Percentiles rank a stretch among this genome's conserved stretches.
Conservation (phyloP, 179 eudicot species). For the Actinidia polygama region DNA sequence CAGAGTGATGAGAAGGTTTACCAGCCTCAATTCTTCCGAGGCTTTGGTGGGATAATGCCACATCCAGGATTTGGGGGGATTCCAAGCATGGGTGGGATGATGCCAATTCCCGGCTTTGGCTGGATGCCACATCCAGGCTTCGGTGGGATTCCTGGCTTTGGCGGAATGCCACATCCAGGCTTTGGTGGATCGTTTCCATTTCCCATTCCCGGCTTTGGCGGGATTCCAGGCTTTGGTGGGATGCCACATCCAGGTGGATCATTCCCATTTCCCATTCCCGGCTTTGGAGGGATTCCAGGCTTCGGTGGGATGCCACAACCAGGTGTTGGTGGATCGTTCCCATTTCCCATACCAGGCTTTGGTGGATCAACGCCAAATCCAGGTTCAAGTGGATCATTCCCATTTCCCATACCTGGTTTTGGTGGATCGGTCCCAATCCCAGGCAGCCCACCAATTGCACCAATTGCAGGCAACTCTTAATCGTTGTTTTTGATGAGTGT, state of each 20-base stretch:
- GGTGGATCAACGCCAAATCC: too few relatives aligned
- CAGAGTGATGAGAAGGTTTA: neutral
- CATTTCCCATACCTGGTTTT: constrained; percentile 14
- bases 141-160: too few relatives aligned
- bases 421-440: constrained; percentile 32
- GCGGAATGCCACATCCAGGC: too few relatives aligned
- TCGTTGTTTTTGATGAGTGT: too few relatives aligned
- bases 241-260: neutral
- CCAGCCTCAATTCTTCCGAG: constrained; percentile 17
- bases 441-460: constrained; percentile 22
- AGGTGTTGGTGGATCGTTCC: neutral
- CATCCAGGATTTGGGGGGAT: too few relatives aligned
- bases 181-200: neutral
- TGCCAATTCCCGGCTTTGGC: too few relatives aligned
- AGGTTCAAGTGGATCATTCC: constrained; percentile 11
- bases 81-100: constrained; percentile 1
- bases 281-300: too few relatives aligned
- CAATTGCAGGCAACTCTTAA: neutral
- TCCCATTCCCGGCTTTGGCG: neutral
- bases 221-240: constrained; percentile 2
- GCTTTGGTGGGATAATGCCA: neutral
- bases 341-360: constrained; percentile 17
- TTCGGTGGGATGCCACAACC: too few relatives aligned
- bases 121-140: too few relatives aligned
- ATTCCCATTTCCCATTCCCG: neutral